phyloP scores from a whole-genome alignment of 495 filamentous ascomycete genomes.

The Evernia prunastri region DNA sequence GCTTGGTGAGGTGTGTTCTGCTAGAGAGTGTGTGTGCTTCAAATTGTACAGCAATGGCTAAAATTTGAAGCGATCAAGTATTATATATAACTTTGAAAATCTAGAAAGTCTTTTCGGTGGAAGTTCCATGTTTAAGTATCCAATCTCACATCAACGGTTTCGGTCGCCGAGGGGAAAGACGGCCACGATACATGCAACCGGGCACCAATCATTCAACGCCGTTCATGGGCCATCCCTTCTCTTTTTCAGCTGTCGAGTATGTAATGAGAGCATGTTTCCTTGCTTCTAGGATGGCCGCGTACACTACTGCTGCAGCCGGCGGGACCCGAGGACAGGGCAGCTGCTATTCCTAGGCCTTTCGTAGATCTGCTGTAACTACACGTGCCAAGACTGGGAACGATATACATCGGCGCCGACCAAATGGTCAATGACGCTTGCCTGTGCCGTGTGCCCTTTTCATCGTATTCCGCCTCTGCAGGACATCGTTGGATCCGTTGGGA shows the following conservation, averaged over 20 bases:
- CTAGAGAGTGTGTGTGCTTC: not conserved
- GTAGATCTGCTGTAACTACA: no score
- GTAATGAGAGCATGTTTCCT: not conserved
- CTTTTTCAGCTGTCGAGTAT: not conserved
- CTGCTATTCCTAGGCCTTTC: not conserved
- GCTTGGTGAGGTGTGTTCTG: not conserved
- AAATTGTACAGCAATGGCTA: not conserved
- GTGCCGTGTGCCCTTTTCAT: not conserved
- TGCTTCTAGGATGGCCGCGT: not conserved
- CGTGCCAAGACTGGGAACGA: not conserved
- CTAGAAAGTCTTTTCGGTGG: not conserved
- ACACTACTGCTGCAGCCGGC: not conserved
- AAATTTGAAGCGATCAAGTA: not conserved
- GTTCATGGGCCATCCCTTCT: not conserved
- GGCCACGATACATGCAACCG: not conserved
- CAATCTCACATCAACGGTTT: not conserved
- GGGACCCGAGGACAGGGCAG: not conserved
- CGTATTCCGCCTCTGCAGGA: not conserved
- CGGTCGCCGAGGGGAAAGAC: not conserved
- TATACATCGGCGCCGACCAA: not conserved
- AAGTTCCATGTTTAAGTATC: not conserved
- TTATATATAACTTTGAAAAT: not conserved
- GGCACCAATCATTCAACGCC: not conserved
- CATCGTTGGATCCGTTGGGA: not conserved
- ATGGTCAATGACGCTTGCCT: not conserved